phyloP scores from a whole-genome alignment of 441 rosid species.

The Hura crepitans region DNA sequence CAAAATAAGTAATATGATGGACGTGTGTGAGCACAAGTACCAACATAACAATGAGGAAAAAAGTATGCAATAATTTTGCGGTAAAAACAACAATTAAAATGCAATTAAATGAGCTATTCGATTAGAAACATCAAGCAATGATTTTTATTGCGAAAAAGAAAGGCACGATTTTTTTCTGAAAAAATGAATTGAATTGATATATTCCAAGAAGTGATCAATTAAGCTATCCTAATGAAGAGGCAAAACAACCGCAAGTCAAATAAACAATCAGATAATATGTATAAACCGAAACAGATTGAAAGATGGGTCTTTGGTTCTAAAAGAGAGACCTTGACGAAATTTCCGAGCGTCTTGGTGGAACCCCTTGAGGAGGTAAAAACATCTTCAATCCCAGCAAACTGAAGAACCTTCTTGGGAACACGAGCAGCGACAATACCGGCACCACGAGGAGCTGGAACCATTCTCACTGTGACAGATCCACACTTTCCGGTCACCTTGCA shows the following conservation, averaged over 20 bases:
- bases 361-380: conserved; percentile 87
- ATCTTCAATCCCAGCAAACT: conserved; percentile 81
- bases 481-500: conserved; percentile 86
- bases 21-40: too few relatives aligned
- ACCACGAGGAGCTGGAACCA: conserved; percentile 92
- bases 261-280: too few relatives aligned
- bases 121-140: background rate
- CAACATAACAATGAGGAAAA: too few relatives aligned
- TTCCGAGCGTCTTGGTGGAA: conserved; percentile 78
- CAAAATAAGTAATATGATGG: background rate
- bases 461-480: conserved; percentile 74
- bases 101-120: background rate
- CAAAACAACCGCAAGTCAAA: too few relatives aligned
- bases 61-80: too few relatives aligned
- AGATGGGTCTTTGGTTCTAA: too few relatives aligned
- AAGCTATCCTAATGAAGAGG: too few relatives aligned
- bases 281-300: too few relatives aligned
- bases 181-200: background rate
- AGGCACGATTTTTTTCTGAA: background rate
- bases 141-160: background rate
- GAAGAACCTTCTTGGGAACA: conserved; percentile 84
- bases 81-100: background rate
- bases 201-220: too few relatives aligned
- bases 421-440: conserved; percentile 84
- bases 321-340: conserved; percentile 66